Conservation (phyloP, 306 rosid genomes). For the Senna tora region DNA sequence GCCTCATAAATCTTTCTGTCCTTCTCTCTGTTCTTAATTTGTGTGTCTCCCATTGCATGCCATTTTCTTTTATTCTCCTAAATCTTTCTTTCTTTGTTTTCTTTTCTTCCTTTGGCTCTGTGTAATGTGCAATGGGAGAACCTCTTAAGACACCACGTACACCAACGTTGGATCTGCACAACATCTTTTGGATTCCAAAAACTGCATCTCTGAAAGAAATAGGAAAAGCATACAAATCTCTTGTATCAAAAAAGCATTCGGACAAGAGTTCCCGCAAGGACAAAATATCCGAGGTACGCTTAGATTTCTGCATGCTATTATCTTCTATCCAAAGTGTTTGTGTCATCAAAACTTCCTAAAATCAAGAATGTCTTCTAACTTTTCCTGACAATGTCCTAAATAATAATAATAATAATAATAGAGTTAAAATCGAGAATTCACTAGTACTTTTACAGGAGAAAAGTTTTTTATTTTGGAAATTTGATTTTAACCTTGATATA, state of each 20-base stretch:
- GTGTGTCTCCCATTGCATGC: background rate
- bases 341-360: background rate
- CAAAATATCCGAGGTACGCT: background rate
- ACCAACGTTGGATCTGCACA: slow-evolving; percentile 43
- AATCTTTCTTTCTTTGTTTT: background rate
- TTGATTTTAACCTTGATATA: too few species aligned
- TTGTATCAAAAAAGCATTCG: background rate
- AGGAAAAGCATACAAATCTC: slow-evolving; percentile 45
- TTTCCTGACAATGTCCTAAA: too few species aligned
- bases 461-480: too few species aligned
- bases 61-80: background rate
- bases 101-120: slow-evolving; percentile 5
- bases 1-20: background rate
- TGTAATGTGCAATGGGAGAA: slow-evolving; percentile 43
- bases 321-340: too few species aligned
- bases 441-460: too few species aligned
- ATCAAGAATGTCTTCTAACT: background rate
- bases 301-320: background rate
- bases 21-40: background rate
- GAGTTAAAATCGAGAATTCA: too few species aligned
- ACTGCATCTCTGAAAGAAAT: slow-evolving; percentile 44
- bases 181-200: slow-evolving; percentile 46
- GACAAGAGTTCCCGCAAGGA: slow-evolving; percentile 1
- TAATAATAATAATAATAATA: too few species aligned
- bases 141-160: slow-evolving; percentile 38